phyloP scores from a whole-genome alignment of 2,329 filamentous ascomycete genomes.

The Chrysosporium queenslandicum region DNA sequence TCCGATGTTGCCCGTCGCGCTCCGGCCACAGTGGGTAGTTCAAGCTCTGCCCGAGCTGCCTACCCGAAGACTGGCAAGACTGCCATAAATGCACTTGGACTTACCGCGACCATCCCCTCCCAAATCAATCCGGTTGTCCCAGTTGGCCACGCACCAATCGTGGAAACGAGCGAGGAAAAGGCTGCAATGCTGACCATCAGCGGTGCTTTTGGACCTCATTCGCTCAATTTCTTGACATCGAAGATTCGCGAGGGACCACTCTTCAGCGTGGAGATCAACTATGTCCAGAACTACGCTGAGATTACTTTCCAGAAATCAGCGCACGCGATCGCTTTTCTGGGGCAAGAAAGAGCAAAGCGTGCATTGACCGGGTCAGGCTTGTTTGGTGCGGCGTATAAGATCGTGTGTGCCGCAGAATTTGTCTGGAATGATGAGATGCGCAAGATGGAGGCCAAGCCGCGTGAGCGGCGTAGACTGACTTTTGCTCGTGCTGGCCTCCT shows the following conservation, averaged over 20 bases:
- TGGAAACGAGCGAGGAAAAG: constrained; percentile 18
- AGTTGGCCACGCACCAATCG: background rate
- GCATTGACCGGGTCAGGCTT: constrained; percentile 25
- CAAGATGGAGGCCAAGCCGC: constrained; percentile 28
- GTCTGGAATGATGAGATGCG: constrained; percentile 29
- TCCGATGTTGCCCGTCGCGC: constrained; percentile 6
- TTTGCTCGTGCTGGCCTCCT: constrained; percentile 34
- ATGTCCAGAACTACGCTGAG: constrained; percentile 24
- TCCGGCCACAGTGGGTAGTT: background rate
- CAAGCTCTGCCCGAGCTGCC: background rate
- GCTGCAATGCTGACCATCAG: constrained; percentile 23
- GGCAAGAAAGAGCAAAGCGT: constrained; percentile 24
- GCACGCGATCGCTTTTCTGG: constrained; percentile 29
- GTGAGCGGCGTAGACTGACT: constrained; percentile 35
- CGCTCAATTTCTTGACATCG: constrained; percentile 26
- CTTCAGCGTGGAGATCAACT: constrained; percentile 30
- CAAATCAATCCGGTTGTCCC: constrained; percentile 9
- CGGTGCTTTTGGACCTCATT: constrained; percentile 17
- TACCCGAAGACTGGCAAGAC: background rate
- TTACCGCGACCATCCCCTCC: background rate
- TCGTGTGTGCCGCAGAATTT: constrained; percentile 25
- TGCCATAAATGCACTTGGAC: background rate
- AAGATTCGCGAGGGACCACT: constrained; percentile 33
- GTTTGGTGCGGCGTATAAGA: constrained; percentile 26
- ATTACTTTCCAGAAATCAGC: constrained; percentile 33